phyloP scores from a whole-genome alignment of 2,329 filamentous ascomycete species.

The Trichophyton benhamiae region DNA sequence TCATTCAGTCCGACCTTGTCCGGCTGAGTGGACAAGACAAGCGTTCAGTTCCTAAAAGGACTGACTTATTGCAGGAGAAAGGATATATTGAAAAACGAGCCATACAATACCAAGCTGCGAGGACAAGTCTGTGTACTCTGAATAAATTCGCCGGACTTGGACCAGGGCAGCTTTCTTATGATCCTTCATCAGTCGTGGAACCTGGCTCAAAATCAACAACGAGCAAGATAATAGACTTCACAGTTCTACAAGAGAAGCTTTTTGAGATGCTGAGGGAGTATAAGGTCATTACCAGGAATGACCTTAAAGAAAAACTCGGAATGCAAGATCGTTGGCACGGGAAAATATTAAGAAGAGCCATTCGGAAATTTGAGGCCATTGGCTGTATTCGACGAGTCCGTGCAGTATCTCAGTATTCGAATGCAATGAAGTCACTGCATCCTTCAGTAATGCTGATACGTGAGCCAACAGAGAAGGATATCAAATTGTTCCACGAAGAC shows the following conservation, averaged over 20 bases:
- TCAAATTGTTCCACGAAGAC: conserved; percentile 30
- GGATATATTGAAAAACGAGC: conserved; percentile 50
- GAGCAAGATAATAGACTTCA: conserved; percentile 35
- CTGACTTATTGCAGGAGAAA: conserved; percentile 43
- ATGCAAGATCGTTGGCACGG: conserved; percentile 28
- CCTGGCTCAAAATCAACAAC: conserved; percentile 10
- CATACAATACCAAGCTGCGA: conserved; percentile 36
- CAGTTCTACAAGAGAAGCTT: conserved; percentile 37
- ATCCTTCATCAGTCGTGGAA: conserved; percentile 11
- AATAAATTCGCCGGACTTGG: conserved; percentile 33
- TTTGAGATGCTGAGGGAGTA: conserved; percentile 40
- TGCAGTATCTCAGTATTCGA: conserved; percentile 31
- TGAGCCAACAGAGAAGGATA: conserved; percentile 29
- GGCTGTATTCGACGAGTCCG: conserved; percentile 34
- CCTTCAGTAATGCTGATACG: conserved; percentile 35
- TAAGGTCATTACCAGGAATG: conserved; percentile 40
- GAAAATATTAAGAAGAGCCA: conserved; percentile 30
- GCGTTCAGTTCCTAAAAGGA: conserved; percentile 50
- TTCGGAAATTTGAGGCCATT: conserved; percentile 36
- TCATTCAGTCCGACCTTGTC: conserved; percentile 46
- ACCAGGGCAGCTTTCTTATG: conserved; percentile 7
- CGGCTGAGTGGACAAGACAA: conserved; percentile 50
- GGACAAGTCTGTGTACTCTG: conserved; percentile 46
- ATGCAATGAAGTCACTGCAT: conserved; percentile 25
- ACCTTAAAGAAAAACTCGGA: conserved; percentile 40